phyloP scores from a whole-genome alignment of 257 asterid species.

The Jacaranda mimosifolia region DNA sequence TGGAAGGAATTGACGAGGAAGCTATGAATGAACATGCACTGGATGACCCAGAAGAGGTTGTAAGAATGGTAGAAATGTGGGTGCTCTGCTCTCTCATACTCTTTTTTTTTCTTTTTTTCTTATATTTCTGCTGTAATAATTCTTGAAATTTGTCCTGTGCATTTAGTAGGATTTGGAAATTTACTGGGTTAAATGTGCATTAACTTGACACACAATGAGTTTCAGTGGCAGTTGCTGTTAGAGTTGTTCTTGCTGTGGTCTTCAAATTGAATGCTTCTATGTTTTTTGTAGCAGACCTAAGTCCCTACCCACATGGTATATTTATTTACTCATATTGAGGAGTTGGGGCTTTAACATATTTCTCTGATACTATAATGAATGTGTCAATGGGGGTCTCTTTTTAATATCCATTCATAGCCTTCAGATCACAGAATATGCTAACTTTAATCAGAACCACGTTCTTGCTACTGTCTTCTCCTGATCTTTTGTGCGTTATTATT shows the following conservation, averaged over 20 bases:
- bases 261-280: slow-evolving; percentile 41
- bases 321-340: slow-evolving; percentile 26
- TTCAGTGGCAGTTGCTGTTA: slow-evolving; percentile 44
- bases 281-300: slow-evolving; percentile 39
- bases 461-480: not conserved
- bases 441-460: slow-evolving; percentile 15
- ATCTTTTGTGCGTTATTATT: not conserved
- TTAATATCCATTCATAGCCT: slow-evolving; percentile 8
- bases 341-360: slow-evolving; percentile 3
- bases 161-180: slow-evolving; percentile 12
- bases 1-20: slow-evolving; percentile 52
- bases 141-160: slow-evolving; percentile 22
- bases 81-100: slow-evolving; percentile 35
- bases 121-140: not conserved
- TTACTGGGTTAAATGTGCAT: slow-evolving; percentile 31
- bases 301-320: slow-evolving; percentile 47
- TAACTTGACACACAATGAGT: slow-evolving; percentile 40
- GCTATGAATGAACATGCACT: slow-evolving; percentile 74
- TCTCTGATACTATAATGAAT: slow-evolving; percentile 19
- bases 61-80: slow-evolving; percentile 79
- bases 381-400: slow-evolving; percentile 13
- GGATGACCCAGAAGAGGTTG: slow-evolving; percentile 88
- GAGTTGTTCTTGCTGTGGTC: slow-evolving; percentile 46
- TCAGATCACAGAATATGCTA: slow-evolving; percentile 23
- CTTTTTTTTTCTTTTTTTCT: slow-evolving; percentile 11